Evolutionary conservation across 805 yeast species (phyloP).

Genomic region (Saitoella complicata): DNA sequence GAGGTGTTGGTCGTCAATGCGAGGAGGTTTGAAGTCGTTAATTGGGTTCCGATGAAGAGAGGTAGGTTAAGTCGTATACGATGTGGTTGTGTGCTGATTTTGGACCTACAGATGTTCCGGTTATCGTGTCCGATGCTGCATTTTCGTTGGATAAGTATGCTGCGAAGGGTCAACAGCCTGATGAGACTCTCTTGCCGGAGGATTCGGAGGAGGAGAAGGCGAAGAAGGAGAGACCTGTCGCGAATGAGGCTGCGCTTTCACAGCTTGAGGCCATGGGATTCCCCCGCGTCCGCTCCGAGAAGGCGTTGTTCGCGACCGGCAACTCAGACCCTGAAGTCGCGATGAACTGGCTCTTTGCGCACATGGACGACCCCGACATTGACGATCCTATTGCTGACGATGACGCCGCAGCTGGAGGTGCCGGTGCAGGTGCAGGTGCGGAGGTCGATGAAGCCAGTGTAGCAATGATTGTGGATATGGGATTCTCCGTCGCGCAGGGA

Average conservation of each 20-base stretch:
- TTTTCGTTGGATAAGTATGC: conserved; percentile 30
- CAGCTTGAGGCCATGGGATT: conserved; percentile 77
- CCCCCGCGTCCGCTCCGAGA: conserved; percentile 42
- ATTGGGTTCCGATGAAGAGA: conserved; percentile 80
- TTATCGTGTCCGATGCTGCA: conserved; percentile 31
- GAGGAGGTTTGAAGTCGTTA: conserved; percentile 64
- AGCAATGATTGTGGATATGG: conserved; percentile 50
- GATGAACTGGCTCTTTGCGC: conserved; percentile 78
- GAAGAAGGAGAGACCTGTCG: conserved; percentile 25
- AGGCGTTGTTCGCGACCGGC: conserved; percentile 60
- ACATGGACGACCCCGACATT: conserved; percentile 69
- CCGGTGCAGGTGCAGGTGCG: conserved; percentile 2
- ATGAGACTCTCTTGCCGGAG: conserved; percentile 28
- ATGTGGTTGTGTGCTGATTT: not conserved
- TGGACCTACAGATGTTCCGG: conserved; percentile 37
- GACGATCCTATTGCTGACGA: conserved; percentile 40
- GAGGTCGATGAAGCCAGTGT: conserved; percentile 25
- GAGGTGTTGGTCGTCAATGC: conserved; percentile 53
- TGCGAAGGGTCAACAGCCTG: conserved; percentile 28
- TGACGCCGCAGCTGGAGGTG: conserved; percentile 13
- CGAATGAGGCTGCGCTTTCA: conserved; percentile 39
- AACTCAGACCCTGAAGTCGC: conserved; percentile 53
- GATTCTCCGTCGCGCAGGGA: conserved; percentile 52
- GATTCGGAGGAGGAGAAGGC: conserved; percentile 18
- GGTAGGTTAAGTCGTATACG: conserved; percentile 2